Percentiles rank a stretch among this genome's conserved stretches.
Evolutionary conservation across 768 basidiomycete genomes (phyloP).

Genomic region (Auriscalpium orientale): DNA sequence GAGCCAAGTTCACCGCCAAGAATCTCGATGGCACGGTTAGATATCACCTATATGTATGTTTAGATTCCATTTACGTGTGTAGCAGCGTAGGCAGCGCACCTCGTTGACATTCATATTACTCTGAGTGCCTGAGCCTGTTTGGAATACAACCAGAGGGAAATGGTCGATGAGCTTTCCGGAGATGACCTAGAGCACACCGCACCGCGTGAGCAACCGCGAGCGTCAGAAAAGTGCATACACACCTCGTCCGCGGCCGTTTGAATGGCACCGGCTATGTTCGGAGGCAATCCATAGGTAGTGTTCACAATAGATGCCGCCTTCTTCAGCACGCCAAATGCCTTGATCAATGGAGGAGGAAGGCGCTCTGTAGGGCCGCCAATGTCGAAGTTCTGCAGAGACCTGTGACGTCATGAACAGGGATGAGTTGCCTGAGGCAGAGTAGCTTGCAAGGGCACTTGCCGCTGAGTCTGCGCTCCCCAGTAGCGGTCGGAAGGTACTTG

Average conservation of each 20-base stretch:
- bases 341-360: slow-evolving; percentile 90
- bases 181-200: slow-evolving; percentile 63
- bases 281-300: slow-evolving; percentile 81
- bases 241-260: slow-evolving; percentile 92
- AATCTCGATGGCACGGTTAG: slow-evolving; percentile 95
- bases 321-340: slow-evolving; percentile 96
- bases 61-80: not conserved
- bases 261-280: slow-evolving; percentile 82
- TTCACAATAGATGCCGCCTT: slow-evolving; percentile 94
- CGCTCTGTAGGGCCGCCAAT: slow-evolving; percentile 94
- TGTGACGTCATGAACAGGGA: slow-evolving; percentile 19
- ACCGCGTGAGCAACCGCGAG: not conserved
- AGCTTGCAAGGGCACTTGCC: slow-evolving; percentile 36
- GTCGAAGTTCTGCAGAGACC: slow-evolving; percentile 95
- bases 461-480: slow-evolving; percentile 98
- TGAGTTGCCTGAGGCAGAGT: not conserved
- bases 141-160: slow-evolving; percentile 98
- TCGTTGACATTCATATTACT: slow-evolving; percentile 99
- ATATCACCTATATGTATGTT: slow-evolving; percentile 64
- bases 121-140: slow-evolving; percentile 97
- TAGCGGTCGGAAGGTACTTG: slow-evolving; percentile 83
- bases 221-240: slow-evolving; percentile 16
- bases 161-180: slow-evolving; percentile 90
- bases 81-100: slow-evolving; percentile 31
- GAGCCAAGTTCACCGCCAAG: slow-evolving; percentile 93